Evolutionary conservation across 2,329 filamentous ascomycete species (phyloP).

Genomic region (Colletotrichum sp.): DNA sequence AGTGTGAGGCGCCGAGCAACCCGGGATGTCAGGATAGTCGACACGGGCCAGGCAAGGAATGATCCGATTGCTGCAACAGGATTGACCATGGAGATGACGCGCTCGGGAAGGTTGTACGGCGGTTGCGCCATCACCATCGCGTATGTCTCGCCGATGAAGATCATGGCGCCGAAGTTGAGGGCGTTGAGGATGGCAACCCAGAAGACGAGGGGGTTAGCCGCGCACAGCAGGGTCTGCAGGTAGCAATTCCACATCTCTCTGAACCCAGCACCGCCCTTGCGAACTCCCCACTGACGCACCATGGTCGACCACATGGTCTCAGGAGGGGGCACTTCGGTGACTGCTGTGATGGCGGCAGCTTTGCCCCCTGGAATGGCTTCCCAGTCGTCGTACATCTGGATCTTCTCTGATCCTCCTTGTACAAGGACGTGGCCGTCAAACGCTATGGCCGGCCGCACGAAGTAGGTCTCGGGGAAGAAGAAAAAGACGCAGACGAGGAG

Average conservation of each 20-base stretch:
- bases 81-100: conserved; percentile 13
- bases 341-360: neutral
- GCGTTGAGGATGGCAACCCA: conserved; percentile 28
- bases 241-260: conserved; percentile 21
- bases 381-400: conserved; percentile 38
- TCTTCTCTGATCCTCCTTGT: conserved; percentile 40
- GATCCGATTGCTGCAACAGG: conserved; percentile 9
- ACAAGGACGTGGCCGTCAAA: conserved; percentile 42
- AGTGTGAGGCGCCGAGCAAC: conserved; percentile 25
- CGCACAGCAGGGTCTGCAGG: conserved; percentile 26
- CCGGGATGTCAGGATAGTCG: conserved; percentile 21
- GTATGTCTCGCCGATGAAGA: conserved; percentile 26
- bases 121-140: conserved; percentile 18
- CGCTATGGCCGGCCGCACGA: conserved; percentile 41
- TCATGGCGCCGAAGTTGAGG: conserved; percentile 26
- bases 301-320: conserved; percentile 7
- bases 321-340: neutral
- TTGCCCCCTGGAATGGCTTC: conserved; percentile 22
- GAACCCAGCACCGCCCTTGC: conserved; percentile 13
- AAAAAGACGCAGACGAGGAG: conserved; percentile 31
- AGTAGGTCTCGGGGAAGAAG: conserved; percentile 42
- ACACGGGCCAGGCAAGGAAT: conserved; percentile 21
- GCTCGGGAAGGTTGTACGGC: conserved; percentile 19
- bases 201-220: conserved; percentile 29
- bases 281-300: conserved; percentile 2